phyloP scores from a whole-genome alignment of 805 yeast genomes.

The Pichia californica region DNA sequence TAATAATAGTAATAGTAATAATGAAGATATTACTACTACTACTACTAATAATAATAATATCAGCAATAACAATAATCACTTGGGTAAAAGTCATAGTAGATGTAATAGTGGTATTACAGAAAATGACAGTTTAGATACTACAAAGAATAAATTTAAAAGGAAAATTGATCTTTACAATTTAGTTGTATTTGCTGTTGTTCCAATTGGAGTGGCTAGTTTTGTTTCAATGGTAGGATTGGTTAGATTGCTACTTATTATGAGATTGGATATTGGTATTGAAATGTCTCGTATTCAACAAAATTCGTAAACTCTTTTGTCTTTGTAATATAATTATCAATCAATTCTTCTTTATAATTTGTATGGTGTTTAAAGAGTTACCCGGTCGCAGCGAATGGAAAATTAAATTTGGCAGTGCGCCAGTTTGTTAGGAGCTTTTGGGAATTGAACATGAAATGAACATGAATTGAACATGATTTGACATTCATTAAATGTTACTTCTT shows the following conservation, averaged over 20 bases:
- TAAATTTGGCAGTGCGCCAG: no score
- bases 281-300: conserved; percentile 7
- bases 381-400: neutral
- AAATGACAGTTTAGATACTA: neutral
- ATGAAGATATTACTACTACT: neutral
- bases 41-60: neutral
- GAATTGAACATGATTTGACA: no score
- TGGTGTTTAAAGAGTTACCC: conserved; percentile 1
- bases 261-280: conserved; percentile 48
- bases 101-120: conserved; percentile 2
- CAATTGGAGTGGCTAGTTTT: conserved; percentile 91
- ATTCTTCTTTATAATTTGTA: no score
- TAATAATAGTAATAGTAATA: neutral
- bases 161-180: conserved; percentile 83
- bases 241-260: conserved; percentile 65
- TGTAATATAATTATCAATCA: neutral
- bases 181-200: conserved; percentile 96
- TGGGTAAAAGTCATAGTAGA: no score
- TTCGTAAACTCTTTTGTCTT: neutral
- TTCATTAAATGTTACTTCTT: neutral
- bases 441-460: no score
- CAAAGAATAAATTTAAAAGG: conserved; percentile 31
- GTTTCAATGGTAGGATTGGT: conserved; percentile 82
- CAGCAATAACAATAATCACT: neutral
- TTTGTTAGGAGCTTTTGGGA: no score